phyloP scores from a whole-genome alignment of 2,329 filamentous ascomycete species.

The Talaromyces rugulosus region DNA sequence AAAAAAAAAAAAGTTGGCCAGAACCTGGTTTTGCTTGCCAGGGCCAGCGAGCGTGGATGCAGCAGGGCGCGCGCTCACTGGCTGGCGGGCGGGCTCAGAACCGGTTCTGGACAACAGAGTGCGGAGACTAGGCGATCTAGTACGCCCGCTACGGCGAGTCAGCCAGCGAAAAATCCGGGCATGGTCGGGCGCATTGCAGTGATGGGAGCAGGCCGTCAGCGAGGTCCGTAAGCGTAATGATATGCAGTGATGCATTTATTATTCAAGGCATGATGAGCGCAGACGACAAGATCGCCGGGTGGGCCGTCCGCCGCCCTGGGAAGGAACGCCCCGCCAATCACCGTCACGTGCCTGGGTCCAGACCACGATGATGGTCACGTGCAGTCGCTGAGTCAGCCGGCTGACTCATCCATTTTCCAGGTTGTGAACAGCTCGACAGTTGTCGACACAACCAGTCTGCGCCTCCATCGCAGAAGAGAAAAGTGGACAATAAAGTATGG shows the following conservation, averaged over 20 bases:
- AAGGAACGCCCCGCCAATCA: too few species aligned
- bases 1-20: background rate
- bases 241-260: background rate
- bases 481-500: too few species aligned
- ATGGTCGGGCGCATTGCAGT: background rate
- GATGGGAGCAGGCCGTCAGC: too few species aligned
- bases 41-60: background rate
- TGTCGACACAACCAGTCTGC: too few species aligned
- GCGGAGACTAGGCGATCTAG: slow-evolving; percentile 2
- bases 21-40: background rate
- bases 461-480: too few species aligned
- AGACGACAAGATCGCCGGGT: background rate
- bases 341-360: background rate
- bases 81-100: slow-evolving; percentile 7
- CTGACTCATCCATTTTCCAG: background rate
- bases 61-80: slow-evolving; percentile 8
- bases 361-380: too few species aligned
- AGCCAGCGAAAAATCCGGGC: background rate
- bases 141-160: slow-evolving; percentile 2
- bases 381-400: background rate
- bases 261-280: background rate
- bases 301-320: too few species aligned
- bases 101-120: slow-evolving; percentile 9
- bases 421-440: too few species aligned
- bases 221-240: background rate